Percentiles rank a stretch among this genome's conserved stretches.
These are phyloP conservation scores for Phaeoacremonium minimum DNA, from an alignment of 2,329 filamentous ascomycete genomes.

Conservation along the genomic window DNA sequence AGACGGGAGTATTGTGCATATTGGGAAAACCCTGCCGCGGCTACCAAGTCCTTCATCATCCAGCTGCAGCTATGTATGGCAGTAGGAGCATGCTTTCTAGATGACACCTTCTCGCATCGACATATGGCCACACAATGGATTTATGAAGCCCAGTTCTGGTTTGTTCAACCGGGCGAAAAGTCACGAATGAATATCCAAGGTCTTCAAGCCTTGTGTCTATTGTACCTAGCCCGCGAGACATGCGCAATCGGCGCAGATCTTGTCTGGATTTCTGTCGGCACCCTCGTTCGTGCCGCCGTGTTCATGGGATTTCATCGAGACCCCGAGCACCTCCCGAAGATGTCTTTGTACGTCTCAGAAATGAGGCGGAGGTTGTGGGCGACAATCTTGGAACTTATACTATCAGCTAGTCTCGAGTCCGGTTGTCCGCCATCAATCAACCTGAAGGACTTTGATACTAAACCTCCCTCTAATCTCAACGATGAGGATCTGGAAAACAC, in stretches of 20 bases:
- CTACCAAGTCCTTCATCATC: constrained; percentile 41
- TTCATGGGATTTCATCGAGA: constrained; percentile 57
- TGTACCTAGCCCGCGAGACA: constrained; percentile 43
- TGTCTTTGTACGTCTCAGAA: constrained; percentile 44
- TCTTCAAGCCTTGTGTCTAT: constrained; percentile 48
- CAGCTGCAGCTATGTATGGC: constrained; percentile 50
- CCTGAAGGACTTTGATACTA: constrained; percentile 43
- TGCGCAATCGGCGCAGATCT: constrained; percentile 44
- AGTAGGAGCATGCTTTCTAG: constrained; percentile 42
- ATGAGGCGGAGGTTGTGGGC: constrained; percentile 54
- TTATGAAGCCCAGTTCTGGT: constrained; percentile 47
- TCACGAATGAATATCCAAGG: constrained; percentile 39
- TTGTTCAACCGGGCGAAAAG: constrained; percentile 42
- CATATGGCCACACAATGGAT: constrained; percentile 43
- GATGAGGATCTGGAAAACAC: constrained; percentile 44
- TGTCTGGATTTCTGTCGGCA: constrained; percentile 46
- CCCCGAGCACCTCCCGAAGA: constrained; percentile 41
- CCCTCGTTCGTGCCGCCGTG: constrained; percentile 48
- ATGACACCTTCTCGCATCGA: constrained; percentile 38
- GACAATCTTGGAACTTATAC: constrained; percentile 48
- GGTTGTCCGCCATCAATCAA: constrained; percentile 46
- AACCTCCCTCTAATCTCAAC: constrained; percentile 43
- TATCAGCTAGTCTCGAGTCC: constrained; percentile 45
- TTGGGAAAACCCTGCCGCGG: constrained; percentile 36
- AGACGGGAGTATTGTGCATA: constrained; percentile 45